phyloP scores from a whole-genome alignment of 177 flowering plant genomes.

The Viscum album region DNA sequence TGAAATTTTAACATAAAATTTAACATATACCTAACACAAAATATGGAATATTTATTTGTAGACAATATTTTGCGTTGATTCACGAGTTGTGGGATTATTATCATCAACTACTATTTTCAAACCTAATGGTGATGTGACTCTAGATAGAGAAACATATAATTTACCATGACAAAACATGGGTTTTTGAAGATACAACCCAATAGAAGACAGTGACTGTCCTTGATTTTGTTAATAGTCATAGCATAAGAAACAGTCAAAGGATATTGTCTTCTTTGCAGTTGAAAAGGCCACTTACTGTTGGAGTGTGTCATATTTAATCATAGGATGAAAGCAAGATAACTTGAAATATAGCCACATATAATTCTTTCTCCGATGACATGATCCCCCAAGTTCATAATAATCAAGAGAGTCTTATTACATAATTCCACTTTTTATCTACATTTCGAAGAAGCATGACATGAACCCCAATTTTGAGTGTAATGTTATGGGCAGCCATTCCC shows the following conservation, averaged over 20 bases:
- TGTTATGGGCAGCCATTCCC: neutral
- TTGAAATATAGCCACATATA: neutral
- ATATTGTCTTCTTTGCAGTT: neutral
- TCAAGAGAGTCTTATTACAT: slow-evolving; percentile 10
- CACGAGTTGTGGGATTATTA: no score
- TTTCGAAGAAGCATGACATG: slow-evolving; percentile 8
- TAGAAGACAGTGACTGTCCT: neutral
- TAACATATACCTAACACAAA: no score
- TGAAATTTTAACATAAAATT: no score
- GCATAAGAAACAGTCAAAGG: neutral
- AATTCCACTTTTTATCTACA: neutral
- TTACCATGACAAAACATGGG: slow-evolving; percentile 11
- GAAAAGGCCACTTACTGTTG: neutral
- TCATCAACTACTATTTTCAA: slow-evolving; percentile 3
- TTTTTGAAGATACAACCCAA: slow-evolving; percentile 3
- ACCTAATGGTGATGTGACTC: neutral
- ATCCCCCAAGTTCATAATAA: neutral
- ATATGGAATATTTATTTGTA: no score
- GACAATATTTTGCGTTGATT: no score
- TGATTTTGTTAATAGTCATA: slow-evolving; percentile 14
- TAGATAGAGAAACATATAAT: slow-evolving; percentile 11
- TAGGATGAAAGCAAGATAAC: neutral
- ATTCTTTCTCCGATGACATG: neutral
- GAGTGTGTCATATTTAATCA: neutral
- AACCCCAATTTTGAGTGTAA: slow-evolving; percentile 6